Conservation (phyloP, 2,329 filamentous ascomycete genomes). For the Calonectria naviculata region DNA sequence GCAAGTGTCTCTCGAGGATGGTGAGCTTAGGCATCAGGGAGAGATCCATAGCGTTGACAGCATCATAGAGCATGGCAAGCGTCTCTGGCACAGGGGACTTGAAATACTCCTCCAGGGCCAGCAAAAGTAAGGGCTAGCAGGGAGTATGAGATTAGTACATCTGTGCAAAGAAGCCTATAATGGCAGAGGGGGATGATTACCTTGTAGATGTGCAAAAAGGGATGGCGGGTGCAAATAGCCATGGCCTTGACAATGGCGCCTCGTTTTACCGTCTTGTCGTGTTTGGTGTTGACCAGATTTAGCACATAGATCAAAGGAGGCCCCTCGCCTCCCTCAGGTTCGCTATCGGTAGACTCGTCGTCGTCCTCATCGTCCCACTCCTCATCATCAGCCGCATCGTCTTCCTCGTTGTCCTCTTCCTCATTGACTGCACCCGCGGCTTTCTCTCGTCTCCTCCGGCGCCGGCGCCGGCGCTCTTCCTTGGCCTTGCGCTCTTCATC, state of each 20-base stretch:
- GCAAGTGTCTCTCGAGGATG: constrained; percentile 82
- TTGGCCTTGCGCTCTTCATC: constrained; percentile 74
- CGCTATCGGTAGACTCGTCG: constrained; percentile 66
- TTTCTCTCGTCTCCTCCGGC: constrained; percentile 63
- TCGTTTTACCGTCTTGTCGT: constrained; percentile 92
- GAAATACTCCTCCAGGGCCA: constrained; percentile 97
- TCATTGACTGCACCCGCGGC: constrained; percentile 60
- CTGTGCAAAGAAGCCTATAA: background rate
- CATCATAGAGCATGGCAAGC: constrained; percentile 86
- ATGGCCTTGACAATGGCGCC: constrained; percentile 97
- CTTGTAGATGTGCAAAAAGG: constrained; percentile 99
- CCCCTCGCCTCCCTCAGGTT: constrained; percentile 80
- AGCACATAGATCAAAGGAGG: constrained; percentile 96
- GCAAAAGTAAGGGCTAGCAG: constrained; percentile 80
- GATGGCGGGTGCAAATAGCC: constrained; percentile 98
- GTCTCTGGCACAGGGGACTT: constrained; percentile 91
- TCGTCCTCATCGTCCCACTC: constrained; percentile 63
- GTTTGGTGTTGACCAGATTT: constrained; percentile 98
- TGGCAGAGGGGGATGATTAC: constrained; percentile 55
- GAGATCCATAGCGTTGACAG: constrained; percentile 96
- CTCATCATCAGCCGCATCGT: constrained; percentile 56
- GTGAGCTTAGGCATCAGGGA: constrained; percentile 91
- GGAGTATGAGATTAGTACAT: constrained; percentile 26
- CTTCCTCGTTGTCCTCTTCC: constrained; percentile 56
- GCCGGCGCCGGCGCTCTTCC: constrained; percentile 61